Base-by-base conservation (phyloP, 192 early-diverging fungal genomes). In the Obelidium mucronatum region DNA sequence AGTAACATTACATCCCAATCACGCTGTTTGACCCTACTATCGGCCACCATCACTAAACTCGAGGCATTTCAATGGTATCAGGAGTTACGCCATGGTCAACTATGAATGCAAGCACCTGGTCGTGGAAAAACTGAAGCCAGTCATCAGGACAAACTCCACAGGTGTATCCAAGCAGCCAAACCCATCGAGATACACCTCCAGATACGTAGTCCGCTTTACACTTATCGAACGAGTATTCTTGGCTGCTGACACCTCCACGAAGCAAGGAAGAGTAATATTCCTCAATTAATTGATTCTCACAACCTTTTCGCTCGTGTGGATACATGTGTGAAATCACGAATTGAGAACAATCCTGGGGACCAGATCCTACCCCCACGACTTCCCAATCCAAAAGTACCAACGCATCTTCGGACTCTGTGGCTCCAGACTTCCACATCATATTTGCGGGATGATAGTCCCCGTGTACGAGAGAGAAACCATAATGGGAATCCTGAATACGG, bases 301-400 rank as follows among this genome's bases (percentile, higher is more conserved):
- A 42, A 31, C 17, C 34, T 19, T 44, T 39, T 24, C 44, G 67
- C 51, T 68, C 67, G 19, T 68, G 6, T 26, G 67, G 67, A 51
- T 68, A 68, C 67, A 68, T 68, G 44, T 68, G 67, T 22, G 67
- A 68, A 51, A 68, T 68, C 17, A 68, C 40, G 30, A 40, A 68
- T 44, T 68, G 67, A 2, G 67, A 39, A 2, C 40, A 44, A 40
- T 68, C 67, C 33, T 68, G 67, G 5, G 67, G 40, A 0, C 67
- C 67, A 30, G 19, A 24, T 2, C 67, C 67, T 51, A 68, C 22
- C 15, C 67, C 67, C 6, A 68, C 67, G 51, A 68, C 67, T 52
- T 68, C 67, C 67, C 67, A 68, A 35, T 68, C 67, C 22, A 65
- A 34, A 17, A 68, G 8, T 13, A 68, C 36, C 1, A 52, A 44